These are phyloP conservation scores for Starmerella roubikii DNA, from an alignment of 805 yeast species.

Conservation along the genomic window DNA sequence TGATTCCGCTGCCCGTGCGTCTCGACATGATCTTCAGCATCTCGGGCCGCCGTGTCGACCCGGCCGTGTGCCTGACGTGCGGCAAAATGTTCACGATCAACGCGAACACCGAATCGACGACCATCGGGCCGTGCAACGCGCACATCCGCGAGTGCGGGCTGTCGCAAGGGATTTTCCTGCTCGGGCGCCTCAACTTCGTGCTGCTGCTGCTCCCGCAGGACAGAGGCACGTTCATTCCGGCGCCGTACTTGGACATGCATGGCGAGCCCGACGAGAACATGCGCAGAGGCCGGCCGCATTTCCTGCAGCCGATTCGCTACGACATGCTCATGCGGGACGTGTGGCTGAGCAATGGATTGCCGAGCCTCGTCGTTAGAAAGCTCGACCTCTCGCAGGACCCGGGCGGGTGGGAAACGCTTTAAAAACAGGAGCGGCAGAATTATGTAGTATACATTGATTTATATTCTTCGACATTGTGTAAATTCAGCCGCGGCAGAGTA, in stretches of 20 bases:
- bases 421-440: not conserved
- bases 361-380: constrained; percentile 63
- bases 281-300: constrained; percentile 57
- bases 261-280: constrained; percentile 73
- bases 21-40: constrained; percentile 54
- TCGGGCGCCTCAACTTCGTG: constrained; percentile 52
- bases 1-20: constrained; percentile 52
- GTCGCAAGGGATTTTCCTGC: constrained; percentile 54
- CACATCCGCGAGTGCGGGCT: constrained; percentile 49
- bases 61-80: constrained; percentile 79
- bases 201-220: constrained; percentile 51
- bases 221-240: constrained; percentile 69
- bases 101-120: constrained; percentile 22
- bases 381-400: constrained; percentile 68
- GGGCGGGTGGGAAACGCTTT: constrained; percentile 93
- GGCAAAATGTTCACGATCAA: constrained; percentile 59
- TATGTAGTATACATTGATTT: not conserved
- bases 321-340: constrained; percentile 49
- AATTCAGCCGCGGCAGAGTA: too few species aligned
- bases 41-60: constrained; percentile 33
- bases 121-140: constrained; percentile 63
- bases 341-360: constrained; percentile 70
- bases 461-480: not conserved
- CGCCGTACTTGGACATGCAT: constrained; percentile 75
- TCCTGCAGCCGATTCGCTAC: constrained; percentile 47